phyloP scores from a whole-genome alignment of 148 eudicot genomes.

The Vaccinium vitisidaea region DNA sequence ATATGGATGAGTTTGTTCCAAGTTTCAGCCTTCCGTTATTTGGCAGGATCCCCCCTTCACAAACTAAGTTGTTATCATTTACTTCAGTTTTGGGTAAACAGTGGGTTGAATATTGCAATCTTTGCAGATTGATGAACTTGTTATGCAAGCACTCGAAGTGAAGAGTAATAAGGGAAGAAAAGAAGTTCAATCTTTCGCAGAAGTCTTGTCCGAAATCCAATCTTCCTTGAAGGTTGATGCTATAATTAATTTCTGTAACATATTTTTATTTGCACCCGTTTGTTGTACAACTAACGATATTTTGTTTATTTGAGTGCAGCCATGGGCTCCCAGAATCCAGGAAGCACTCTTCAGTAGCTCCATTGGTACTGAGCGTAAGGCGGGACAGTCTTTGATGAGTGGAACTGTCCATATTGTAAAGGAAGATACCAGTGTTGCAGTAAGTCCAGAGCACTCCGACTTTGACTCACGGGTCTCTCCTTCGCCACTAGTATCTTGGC shows the following conservation, averaged over 20 bases:
- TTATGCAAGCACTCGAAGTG: slow-evolving; percentile 60
- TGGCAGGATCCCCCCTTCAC: neutral
- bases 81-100: neutral
- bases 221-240: slow-evolving; percentile 64
- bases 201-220: slow-evolving; percentile 57
- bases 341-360: slow-evolving; percentile 38
- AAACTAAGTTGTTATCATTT: neutral
- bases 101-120: neutral
- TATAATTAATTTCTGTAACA: slow-evolving; percentile 9
- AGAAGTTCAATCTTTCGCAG: slow-evolving; percentile 61
- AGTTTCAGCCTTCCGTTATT: neutral
- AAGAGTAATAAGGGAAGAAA: slow-evolving; percentile 30
- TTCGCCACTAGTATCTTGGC: slow-evolving; percentile 99
- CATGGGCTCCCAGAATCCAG: slow-evolving; percentile 72
- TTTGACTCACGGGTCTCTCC: slow-evolving; percentile 74
- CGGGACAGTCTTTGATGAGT: slow-evolving; percentile 21
- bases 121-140: slow-evolving; percentile 83
- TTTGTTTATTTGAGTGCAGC: slow-evolving; percentile 46
- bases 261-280: neutral
- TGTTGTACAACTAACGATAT: neutral
- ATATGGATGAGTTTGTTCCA: no score
- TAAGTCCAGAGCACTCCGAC: slow-evolving; percentile 56
- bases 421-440: slow-evolving; percentile 24
- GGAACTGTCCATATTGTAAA: slow-evolving; percentile 20
- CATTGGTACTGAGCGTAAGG: slow-evolving; percentile 32